Conservation (phyloP, 176 grass and related monocot genomes). For the Oryza brachyantha region DNA sequence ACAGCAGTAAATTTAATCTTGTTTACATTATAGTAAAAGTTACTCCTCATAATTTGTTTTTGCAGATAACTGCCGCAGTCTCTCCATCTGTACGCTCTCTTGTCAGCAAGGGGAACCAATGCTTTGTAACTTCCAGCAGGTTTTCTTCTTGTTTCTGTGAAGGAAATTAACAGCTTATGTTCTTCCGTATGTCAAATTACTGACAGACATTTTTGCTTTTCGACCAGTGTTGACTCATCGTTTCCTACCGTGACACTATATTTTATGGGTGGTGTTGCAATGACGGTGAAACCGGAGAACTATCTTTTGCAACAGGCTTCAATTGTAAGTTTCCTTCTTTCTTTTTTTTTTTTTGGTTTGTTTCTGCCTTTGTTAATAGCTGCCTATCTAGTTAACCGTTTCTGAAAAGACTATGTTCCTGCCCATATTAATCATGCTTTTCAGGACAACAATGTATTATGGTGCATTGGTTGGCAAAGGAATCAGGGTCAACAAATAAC, state of each 20-base stretch:
- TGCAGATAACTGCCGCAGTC: slow-evolving; percentile 75
- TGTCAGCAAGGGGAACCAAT: slow-evolving; percentile 69
- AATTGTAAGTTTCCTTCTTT: slow-evolving; percentile 48
- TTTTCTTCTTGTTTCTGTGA: slow-evolving; percentile 34
- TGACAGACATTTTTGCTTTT: slow-evolving; percentile 18
- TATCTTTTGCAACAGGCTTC: slow-evolving; percentile 86
- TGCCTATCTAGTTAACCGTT: slow-evolving; percentile 16
- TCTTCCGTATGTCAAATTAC: slow-evolving; percentile 17
- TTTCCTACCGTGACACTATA: slow-evolving; percentile 83
- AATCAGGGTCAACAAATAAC: slow-evolving; percentile 77
- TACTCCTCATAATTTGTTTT: slow-evolving; percentile 8
- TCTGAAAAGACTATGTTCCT: slow-evolving; percentile 12
- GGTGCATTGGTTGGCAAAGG: slow-evolving; percentile 99
- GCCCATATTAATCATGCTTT: slow-evolving; percentile 36
- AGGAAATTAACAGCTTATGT: slow-evolving; percentile 25
- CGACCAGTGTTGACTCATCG: slow-evolving; percentile 68
- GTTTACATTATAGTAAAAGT: neutral
- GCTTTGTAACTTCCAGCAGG: slow-evolving; percentile 87
- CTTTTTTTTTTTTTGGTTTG: neutral
- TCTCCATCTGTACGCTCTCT: slow-evolving; percentile 56
- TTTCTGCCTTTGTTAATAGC: slow-evolving; percentile 1
- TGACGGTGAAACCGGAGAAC: slow-evolving; percentile 87
- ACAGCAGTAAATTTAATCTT: neutral
- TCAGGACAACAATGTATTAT: slow-evolving; percentile 69
- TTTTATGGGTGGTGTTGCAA: slow-evolving; percentile 75